phyloP scores from a whole-genome alignment of 495 filamentous ascomycete genomes.

The Lasiosphaeriaceae sp. region DNA sequence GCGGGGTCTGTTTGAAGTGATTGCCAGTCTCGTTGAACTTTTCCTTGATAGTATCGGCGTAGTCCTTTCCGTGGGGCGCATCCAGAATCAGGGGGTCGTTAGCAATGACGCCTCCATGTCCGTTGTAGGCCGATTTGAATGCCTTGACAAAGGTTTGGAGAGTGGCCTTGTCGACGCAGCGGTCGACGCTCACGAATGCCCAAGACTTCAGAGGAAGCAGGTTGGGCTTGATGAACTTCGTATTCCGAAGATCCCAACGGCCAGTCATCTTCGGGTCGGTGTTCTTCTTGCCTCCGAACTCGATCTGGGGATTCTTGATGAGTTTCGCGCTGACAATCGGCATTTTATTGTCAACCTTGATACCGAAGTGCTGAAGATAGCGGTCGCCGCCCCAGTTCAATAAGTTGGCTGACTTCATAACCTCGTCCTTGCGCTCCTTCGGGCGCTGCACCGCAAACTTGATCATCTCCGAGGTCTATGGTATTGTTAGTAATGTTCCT shows the following conservation, averaged over 20 bases:
- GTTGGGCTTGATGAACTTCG: constrained; percentile 67
- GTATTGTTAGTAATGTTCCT: constrained; percentile 26
- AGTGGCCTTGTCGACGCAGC: constrained; percentile 31
- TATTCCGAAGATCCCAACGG: constrained; percentile 81
- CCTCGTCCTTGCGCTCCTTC: constrained; percentile 53
- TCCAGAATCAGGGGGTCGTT: constrained; percentile 32
- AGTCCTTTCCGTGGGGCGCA: neutral
- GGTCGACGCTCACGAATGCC: constrained; percentile 50
- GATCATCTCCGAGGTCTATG: constrained; percentile 72
- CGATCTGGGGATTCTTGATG: constrained; percentile 64
- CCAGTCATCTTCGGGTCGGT: constrained; percentile 57
- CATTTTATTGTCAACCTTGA: constrained; percentile 61
- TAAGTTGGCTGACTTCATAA: constrained; percentile 60
- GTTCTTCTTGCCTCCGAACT: constrained; percentile 51
- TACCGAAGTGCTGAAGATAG: constrained; percentile 61
- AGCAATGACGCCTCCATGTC: constrained; percentile 67
- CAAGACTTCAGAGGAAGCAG: constrained; percentile 58
- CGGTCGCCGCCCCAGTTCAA: constrained; percentile 67
- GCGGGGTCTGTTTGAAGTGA: constrained; percentile 30
- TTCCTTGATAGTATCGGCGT: constrained; percentile 20
- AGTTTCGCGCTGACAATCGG: constrained; percentile 64
- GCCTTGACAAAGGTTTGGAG: constrained; percentile 53
- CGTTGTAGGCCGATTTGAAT: constrained; percentile 59
- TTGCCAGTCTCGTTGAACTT: constrained; percentile 16
- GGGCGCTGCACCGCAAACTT: constrained; percentile 73